A percentile compares a stretch with the other conserved stretches of the same genome.
phyloP scores from a whole-genome alignment of 2,329 filamentous ascomycete genomes.

The Fusarium kyushuense region DNA sequence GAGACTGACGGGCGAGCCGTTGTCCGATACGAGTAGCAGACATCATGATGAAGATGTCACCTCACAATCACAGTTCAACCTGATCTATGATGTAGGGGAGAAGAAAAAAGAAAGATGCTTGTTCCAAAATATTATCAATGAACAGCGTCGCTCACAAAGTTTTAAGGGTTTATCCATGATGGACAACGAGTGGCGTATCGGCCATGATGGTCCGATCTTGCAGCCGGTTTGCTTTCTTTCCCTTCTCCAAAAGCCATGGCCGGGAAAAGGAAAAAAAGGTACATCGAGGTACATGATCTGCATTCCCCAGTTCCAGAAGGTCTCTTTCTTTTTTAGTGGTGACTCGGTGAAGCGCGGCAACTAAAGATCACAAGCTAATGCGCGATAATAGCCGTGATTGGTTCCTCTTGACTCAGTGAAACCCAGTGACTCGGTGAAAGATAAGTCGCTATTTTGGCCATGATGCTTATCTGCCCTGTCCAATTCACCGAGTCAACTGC shows the following conservation, averaged over 20 bases:
- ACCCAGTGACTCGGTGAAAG: slow-evolving; percentile 38
- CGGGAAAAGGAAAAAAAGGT: slow-evolving; percentile 33
- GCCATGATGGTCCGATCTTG: slow-evolving; percentile 40
- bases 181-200: slow-evolving; percentile 36
- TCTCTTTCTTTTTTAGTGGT: background rate
- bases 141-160: slow-evolving; percentile 27
- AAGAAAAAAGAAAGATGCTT: background rate
- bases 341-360: slow-evolving; percentile 36
- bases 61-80: background rate
- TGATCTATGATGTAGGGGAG: slow-evolving; percentile 8
- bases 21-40: slow-evolving; percentile 47
- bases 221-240: slow-evolving; percentile 19
- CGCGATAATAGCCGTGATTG: slow-evolving; percentile 25
- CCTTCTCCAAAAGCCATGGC: slow-evolving; percentile 12
- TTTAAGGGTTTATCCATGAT: slow-evolving; percentile 34
- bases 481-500: slow-evolving; percentile 33
- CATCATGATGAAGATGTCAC: slow-evolving; percentile 40
- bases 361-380: slow-evolving; percentile 12
- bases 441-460: slow-evolving; percentile 5
- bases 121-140: slow-evolving; percentile 11
- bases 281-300: slow-evolving; percentile 30
- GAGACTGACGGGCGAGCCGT: slow-evolving; percentile 44
- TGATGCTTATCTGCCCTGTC: slow-evolving; percentile 6
- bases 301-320: slow-evolving; percentile 7
- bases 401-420: slow-evolving; percentile 38